phyloP scores from a whole-genome alignment of 2,329 filamentous ascomycete species.

The Diaporthe sp. region DNA sequence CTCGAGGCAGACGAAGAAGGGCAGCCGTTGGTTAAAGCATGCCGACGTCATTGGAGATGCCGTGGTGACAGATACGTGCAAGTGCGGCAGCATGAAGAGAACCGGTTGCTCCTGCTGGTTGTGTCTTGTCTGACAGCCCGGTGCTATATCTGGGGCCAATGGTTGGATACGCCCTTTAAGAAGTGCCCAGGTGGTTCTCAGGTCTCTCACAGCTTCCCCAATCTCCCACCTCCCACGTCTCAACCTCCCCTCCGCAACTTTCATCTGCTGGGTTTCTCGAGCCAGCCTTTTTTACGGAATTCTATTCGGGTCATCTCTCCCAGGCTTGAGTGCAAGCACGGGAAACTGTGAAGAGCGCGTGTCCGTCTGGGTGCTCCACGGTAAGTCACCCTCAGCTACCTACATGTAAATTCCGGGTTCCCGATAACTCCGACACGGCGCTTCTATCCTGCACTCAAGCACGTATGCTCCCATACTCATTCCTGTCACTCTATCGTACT shows the following conservation, averaged over 20 bases:
- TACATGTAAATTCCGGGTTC: slow-evolving; percentile 2
- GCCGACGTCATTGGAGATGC: slow-evolving; percentile 29
- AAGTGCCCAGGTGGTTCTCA: slow-evolving; percentile 5
- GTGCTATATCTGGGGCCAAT: slow-evolving; percentile 18
- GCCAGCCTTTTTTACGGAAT: not conserved
- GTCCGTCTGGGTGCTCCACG: not conserved
- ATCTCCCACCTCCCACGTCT: slow-evolving; percentile 5
- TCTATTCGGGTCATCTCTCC: not conserved
- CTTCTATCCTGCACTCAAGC: not conserved
- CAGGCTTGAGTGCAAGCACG: not conserved
- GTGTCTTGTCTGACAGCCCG: slow-evolving; percentile 11
- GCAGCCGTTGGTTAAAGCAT: not conserved
- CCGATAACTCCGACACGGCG: slow-evolving; percentile 13
- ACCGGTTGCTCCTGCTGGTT: slow-evolving; percentile 9
- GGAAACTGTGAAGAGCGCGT: not conserved
- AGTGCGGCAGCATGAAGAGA: not conserved
- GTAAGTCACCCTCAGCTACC: slow-evolving; percentile 1
- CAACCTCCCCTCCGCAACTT: not conserved
- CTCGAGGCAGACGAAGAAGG: not conserved
- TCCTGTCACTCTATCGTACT: not conserved
- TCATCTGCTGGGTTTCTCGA: not conserved
- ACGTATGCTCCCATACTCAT: not conserved
- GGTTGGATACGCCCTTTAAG: not conserved
- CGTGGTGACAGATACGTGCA: slow-evolving; percentile 10
- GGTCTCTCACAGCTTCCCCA: slow-evolving; percentile 2